phyloP scores from a whole-genome alignment of 2,329 filamentous ascomycete genomes.

The Cadophora malorum region DNA sequence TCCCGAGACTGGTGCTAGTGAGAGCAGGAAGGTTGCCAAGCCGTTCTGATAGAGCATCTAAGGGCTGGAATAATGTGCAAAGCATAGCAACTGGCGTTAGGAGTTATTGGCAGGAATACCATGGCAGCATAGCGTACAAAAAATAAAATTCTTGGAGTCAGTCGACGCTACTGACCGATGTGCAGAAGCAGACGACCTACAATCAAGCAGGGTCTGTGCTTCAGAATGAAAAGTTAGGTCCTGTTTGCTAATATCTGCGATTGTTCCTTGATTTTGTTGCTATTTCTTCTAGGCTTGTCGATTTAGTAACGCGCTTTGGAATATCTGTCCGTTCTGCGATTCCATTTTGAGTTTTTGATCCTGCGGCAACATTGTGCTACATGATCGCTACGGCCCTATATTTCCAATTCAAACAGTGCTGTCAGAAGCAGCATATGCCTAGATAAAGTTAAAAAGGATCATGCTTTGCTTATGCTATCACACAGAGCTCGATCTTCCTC shows the following conservation, averaged over 20 bases:
- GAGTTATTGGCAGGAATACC: slow-evolving; percentile 15
- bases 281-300: background rate
- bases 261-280: background rate
- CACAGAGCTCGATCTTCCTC: too few relatives aligned
- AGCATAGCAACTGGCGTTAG: slow-evolving; percentile 26
- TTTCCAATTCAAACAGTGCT: too few relatives aligned
- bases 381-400: too few relatives aligned
- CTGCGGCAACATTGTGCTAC: too few relatives aligned
- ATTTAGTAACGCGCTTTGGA: background rate
- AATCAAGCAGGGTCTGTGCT: background rate
- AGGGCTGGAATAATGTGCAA: background rate
- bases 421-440: too few relatives aligned
- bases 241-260: background rate
- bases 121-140: background rate
- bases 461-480: too few relatives aligned
- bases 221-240: background rate
- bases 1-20: slow-evolving; percentile 75
- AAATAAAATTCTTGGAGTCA: too few relatives aligned
- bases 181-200: too few relatives aligned
- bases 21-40: slow-evolving; percentile 91
- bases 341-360: too few relatives aligned
- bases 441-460: too few relatives aligned
- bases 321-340: too few relatives aligned
- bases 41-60: slow-evolving; percentile 64
- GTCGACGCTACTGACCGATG: too few relatives aligned